Evolutionary conservation across 2,329 filamentous ascomycete species (phyloP), one percentile per base, ranked within the genome.

Genomic region (Arthroderma sp.): DNA sequence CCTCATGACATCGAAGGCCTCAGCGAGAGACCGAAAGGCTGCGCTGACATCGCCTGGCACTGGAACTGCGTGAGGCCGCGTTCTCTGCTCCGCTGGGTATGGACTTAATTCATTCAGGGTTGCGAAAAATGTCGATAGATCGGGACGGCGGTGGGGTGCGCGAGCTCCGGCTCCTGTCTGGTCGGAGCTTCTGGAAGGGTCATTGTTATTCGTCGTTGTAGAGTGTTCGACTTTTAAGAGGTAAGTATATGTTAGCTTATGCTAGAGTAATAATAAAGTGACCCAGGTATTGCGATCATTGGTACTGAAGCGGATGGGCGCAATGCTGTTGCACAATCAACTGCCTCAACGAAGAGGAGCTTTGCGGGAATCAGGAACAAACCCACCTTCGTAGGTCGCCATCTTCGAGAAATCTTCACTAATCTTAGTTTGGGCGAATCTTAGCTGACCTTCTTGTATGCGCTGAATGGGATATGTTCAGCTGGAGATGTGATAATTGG

Each of bases 61-160:
- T 1, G 78, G 78, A 0, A 77, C 58, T 1, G 77, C 73, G 58
- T 80, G 63, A n/a, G 66, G 64, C 53, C 79, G 74, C 44, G 69
- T 68, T 40, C 71, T 73, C 38, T 62, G 54, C 45, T 64, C 60
- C 5, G 66, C 61, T 28, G 65, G 52, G 55, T 72, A 68, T 29
- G 70, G 72, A 6, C 72, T 76, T 46, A 77, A 71, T 53, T 79
- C 73, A 48, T 64, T 63, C 41, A 81, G 73, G 38, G 74, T 73
- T 46, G 71, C 70, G 64, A 80, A 80, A 67, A 81, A 81, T 53
- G 76, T 78, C 36, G 73, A 77, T 36, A 81, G 71, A 58, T 81
- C 78, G 29, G 78, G 78, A 42, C 77, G 73, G 50, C 75, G 75
- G 44, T 62, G 31, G 61, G 61, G 11, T 62, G 62, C 49, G 43